Conservation (phyloP, 75 land plant species). For the Selaginella tamariscina region DNA sequence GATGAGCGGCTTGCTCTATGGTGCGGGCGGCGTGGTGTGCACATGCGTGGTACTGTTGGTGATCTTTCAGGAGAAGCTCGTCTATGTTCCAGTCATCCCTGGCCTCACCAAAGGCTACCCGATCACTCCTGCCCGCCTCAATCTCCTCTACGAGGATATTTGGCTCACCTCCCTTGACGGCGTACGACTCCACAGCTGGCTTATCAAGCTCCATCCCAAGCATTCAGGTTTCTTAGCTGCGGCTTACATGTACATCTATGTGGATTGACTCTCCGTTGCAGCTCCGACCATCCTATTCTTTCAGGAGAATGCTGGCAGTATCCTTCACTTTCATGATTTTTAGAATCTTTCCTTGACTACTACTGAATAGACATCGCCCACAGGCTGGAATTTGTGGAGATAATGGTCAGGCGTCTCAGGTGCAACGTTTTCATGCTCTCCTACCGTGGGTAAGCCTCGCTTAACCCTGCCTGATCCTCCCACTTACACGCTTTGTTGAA, state of each 20-base stretch:
- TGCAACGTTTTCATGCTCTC: slow-evolving; percentile 99
- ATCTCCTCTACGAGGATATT: slow-evolving; percentile 75
- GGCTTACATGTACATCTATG: too few relatives aligned
- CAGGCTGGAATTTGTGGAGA: slow-evolving; percentile 82
- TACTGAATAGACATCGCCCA: slow-evolving; percentile 75
- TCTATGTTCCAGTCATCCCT: slow-evolving; percentile 94
- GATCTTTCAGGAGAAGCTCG: slow-evolving; percentile 84
- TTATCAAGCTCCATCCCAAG: slow-evolving; percentile 60
- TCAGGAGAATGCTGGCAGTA: slow-evolving; percentile 99
- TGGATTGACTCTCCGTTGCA: too few relatives aligned
- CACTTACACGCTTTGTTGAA: not conserved
- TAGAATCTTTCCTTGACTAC: not conserved
- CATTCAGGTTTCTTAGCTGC: slow-evolving; percentile 55
- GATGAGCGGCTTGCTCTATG: slow-evolving; percentile 54
- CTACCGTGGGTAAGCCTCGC: slow-evolving; percentile 70
- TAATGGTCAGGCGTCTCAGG: slow-evolving; percentile 57
- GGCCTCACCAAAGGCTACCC: slow-evolving; percentile 78
- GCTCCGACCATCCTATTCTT: slow-evolving; percentile 94
- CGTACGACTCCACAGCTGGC: slow-evolving; percentile 85
- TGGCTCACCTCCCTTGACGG: slow-evolving; percentile 80
- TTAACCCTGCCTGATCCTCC: not conserved
- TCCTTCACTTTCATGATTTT: slow-evolving; percentile 35
- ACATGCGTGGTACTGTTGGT: slow-evolving; percentile 74
- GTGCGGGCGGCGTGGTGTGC: slow-evolving; percentile 72
- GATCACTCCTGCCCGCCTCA: slow-evolving; percentile 72